Evolutionary conservation across 2,329 filamentous ascomycete species (phyloP), one percentile per base, ranked within the genome.

Genomic region (Penicillium concentricum): DNA sequence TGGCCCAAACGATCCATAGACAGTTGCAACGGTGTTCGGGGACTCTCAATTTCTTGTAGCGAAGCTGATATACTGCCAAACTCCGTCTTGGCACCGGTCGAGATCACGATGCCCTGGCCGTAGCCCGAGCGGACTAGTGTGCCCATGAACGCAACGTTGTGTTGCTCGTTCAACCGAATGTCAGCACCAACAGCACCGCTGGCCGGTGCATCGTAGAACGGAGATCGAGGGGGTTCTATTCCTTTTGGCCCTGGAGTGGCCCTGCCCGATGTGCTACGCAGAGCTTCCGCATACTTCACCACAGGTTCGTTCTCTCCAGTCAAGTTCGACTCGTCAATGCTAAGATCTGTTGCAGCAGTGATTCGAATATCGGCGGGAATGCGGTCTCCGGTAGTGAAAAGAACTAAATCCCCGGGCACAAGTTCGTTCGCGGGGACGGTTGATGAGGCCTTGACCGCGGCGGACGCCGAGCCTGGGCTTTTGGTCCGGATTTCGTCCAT

Each of bases 1-100:
- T 95, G 92, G 30, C 94, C 94, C 2, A 99, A 84, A n/a, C 91
- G 87, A 73, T 99, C 94, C 95, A 99, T 99, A 18, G 92, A 96
- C 9, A 96, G 77, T 72, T 99, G 94, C 30, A 99, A 81, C 9
- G 94, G 94, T 4, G 94, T 99, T 42, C 94, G 84, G 0, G 94
- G 94, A 68, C 92, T 96, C 74, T 97, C 94, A 28, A 96, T 99
- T 60, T 94, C 91, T 47, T 93, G 92, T 26, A 99, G 84, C 51
- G 92, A 97, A 16, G 92, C 89, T 20, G 93, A 96, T 66, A 99
- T 99, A 48, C 91, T 93, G 41, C 94, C 94, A 74, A 99, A 97
- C 68, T 97, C 92, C 0, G 95, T 99, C 57, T 90, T 86, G 32
- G 90, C 89, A 54, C 95, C 95, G 7, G 94, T 99, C 9, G 92